Evolutionary conservation across 108 stramenopile genomes (phyloP).

Genomic region (Craspedostauros australis): DNA sequence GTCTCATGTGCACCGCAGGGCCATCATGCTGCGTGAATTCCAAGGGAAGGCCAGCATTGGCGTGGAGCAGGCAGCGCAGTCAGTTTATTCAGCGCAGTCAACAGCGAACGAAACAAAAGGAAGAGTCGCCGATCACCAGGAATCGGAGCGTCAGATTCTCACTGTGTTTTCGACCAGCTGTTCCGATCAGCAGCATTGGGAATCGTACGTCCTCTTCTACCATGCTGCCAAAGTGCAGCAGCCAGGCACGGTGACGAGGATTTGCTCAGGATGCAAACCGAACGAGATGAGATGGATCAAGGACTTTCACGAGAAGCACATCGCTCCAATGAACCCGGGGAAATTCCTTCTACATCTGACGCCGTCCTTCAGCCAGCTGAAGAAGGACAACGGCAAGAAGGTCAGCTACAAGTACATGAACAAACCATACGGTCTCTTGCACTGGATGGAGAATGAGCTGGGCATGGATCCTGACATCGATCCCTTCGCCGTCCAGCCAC

Average conservation of each 20-base stretch:
- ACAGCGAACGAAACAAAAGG: too few relatives aligned
- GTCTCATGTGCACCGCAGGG: too few relatives aligned
- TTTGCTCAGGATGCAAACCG: slow-evolving; percentile 52
- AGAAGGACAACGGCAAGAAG: slow-evolving; percentile 36
- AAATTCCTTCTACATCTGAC: too few relatives aligned
- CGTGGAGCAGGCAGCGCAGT: too few relatives aligned
- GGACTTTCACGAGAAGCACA: slow-evolving; percentile 2
- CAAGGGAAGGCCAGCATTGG: too few relatives aligned
- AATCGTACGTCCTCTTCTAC: slow-evolving; percentile 71
- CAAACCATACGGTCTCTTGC: slow-evolving; percentile 74
- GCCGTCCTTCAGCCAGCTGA: slow-evolving; percentile 53
- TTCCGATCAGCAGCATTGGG: slow-evolving; percentile 75
- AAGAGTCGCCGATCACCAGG: too few relatives aligned
- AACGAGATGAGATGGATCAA: slow-evolving; percentile 6
- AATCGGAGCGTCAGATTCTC: too few relatives aligned
- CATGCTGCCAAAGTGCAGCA: slow-evolving; percentile 47
- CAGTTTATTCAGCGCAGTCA: too few relatives aligned
- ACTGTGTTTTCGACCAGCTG: background rate
- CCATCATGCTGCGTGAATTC: too few relatives aligned
- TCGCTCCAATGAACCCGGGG: too few relatives aligned
- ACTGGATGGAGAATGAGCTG: slow-evolving; percentile 59
- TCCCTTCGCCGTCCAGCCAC: too few relatives aligned
- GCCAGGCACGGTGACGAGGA: slow-evolving; percentile 63
- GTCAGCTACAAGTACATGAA: slow-evolving; percentile 84
- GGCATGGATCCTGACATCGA: slow-evolving; percentile 22